phyloP scores from a whole-genome alignment of 306 rosid species.

The Prunus campanulata region DNA sequence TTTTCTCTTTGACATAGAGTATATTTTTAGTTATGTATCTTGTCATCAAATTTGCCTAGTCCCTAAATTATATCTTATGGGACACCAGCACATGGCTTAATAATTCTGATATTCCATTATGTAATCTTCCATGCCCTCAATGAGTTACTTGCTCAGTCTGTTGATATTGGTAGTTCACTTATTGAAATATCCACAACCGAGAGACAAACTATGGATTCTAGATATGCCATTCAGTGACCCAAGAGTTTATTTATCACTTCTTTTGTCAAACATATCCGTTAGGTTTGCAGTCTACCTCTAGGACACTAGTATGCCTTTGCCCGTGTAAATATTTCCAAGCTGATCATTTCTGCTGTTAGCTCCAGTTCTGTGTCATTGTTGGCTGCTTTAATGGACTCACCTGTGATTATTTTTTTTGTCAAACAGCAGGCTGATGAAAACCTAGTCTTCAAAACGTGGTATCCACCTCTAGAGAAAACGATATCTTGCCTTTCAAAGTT shows the following conservation, averaged over 20 bases:
- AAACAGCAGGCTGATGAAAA: constrained; percentile 69
- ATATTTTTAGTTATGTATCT: neutral
- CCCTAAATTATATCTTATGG: neutral
- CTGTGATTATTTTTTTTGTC: neutral
- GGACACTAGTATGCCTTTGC: neutral
- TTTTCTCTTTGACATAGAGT: neutral
- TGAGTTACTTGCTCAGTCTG: neutral
- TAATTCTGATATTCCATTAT: neutral
- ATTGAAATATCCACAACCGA: neutral
- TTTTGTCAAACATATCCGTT: neutral
- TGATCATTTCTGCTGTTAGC: neutral
- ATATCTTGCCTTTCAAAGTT: constrained; percentile 90
- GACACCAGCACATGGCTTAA: neutral
- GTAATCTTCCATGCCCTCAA: neutral
- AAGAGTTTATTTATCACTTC: neutral
- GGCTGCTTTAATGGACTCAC: neutral
- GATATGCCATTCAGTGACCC: neutral
- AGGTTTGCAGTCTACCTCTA: neutral
- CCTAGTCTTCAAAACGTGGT: constrained; percentile 76
- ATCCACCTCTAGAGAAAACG: constrained; percentile 94
- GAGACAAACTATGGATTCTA: neutral
- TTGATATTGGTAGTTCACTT: neutral
- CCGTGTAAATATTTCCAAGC: neutral
- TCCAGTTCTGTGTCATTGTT: neutral
- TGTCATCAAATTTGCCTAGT: neutral